Base-by-base conservation (phyloP, 164 flowering plant genomes). In the Echeveria elegans region DNA sequence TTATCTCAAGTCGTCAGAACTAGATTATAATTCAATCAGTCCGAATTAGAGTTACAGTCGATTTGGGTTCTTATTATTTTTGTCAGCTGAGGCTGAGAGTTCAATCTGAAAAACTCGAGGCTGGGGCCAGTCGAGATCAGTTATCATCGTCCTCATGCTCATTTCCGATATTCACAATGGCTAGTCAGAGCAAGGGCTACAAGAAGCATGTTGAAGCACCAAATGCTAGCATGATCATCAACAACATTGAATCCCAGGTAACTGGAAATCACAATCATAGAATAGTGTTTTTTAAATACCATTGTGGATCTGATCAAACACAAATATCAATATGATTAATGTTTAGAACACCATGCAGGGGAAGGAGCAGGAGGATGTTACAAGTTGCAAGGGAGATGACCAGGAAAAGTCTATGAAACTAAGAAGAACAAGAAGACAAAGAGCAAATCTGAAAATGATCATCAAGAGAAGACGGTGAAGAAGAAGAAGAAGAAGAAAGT, bases 101-200 rank as follows among this genome's bases (percentile, higher is more conserved):
- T 52, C 28, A 52, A 52, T 52, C 58, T 52, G 58, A 52, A 10
- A 52, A 52, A 52, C 9, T 52, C 12, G 58, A 52, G 28, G 58
- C 58, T 0, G 23, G 58, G 23, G 21, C 58, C 8, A 52, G 58
- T 5, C 21, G 29, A 21, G 58, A 23, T 52, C 58, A 21, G 58
- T n/a, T n/a, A n/a, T 23, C 15, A 52, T 52, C 58, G 12, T 52
- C 58, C 9, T 5, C 58, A 52, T 23, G 58, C 58, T 52, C 58
- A 10, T 52, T 52, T 52, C 58, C 58, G 11, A 52, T 52, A 26
- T 52, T 52, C 58, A 52, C 6, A 28, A 52, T 52, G 58, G 9
- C 6, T 10, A 52, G 23, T 52, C 58, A 21, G 6, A 52, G 12
- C 29, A 52, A 18, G 18, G 48, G 16, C 4, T 43, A 21, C 58